phyloP scores from a whole-genome alignment of 768 basidiomycete species.

The Daedaleopsis sinensis region DNA sequence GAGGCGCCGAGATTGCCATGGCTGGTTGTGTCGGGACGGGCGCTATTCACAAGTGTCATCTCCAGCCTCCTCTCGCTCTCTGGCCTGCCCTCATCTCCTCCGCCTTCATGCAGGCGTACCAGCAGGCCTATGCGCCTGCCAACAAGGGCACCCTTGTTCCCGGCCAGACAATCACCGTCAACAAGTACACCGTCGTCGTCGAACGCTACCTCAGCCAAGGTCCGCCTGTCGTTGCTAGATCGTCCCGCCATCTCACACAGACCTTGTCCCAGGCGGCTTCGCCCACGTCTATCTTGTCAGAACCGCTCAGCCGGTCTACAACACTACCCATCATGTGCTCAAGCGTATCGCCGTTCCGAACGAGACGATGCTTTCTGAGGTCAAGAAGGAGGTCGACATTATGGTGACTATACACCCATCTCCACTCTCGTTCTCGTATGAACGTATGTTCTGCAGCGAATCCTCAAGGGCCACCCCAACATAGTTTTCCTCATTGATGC shows the following conservation, averaged over 20 bases:
- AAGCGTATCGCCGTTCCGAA: conserved; percentile 94
- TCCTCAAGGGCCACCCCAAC: conserved; percentile 91
- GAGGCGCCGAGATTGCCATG: background rate
- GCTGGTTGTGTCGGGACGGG: conserved; percentile 14
- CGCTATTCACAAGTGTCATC: background rate
- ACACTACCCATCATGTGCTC: conserved; percentile 93
- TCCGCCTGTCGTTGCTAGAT: conserved; percentile 33
- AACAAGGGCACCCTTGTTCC: conserved; percentile 73
- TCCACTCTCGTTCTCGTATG: background rate
- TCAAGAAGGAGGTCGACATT: conserved; percentile 97
- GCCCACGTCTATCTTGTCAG: conserved; percentile 97
- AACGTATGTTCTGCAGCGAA: conserved; percentile 57
- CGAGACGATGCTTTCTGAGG: conserved; percentile 88
- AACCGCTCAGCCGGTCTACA: conserved; percentile 84
- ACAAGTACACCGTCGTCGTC: conserved; percentile 87
- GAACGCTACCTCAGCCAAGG: conserved; percentile 97
- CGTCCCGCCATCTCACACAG: conserved; percentile 16
- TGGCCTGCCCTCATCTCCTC: conserved; percentile 7
- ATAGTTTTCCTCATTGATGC: conserved; percentile 97
- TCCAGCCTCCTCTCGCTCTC: background rate
- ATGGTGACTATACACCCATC: conserved; percentile 67
- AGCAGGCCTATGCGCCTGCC: conserved; percentile 41
- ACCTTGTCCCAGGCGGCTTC: conserved; percentile 75
- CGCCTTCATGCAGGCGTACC: conserved; percentile 49
- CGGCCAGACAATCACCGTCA: conserved; percentile 89